Evolutionary conservation across 2,329 filamentous ascomycete genomes (phyloP).

Genomic region (Zymoseptoria tritici): DNA sequence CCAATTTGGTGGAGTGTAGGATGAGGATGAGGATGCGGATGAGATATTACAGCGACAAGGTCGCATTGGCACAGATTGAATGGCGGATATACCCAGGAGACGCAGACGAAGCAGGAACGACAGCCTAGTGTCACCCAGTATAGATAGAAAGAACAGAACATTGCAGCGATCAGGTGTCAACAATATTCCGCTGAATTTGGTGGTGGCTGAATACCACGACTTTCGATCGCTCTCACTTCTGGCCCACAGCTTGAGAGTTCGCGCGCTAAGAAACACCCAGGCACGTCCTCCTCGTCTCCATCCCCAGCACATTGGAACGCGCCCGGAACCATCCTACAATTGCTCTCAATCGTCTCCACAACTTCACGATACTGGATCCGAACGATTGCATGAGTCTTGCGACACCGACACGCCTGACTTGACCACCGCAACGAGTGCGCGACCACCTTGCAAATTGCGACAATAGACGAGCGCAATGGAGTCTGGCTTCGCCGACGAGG

Average conservation of each 20-base stretch:
- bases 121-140: not conserved
- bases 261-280: not conserved
- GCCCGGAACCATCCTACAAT: not conserved
- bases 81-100: slow-evolving; percentile 1
- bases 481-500: slow-evolving; percentile 26
- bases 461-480: slow-evolving; percentile 9
- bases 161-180: not conserved
- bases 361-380: not conserved
- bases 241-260: not conserved
- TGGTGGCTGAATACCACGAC: not conserved
- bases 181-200: not conserved
- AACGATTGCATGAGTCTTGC: not conserved
- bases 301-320: not conserved
- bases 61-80: slow-evolving; percentile 3
- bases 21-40: not conserved
- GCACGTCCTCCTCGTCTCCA: not conserved
- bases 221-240: not conserved
- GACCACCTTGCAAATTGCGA: not conserved
- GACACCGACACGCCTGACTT: not conserved
- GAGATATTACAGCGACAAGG: not conserved
- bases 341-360: not conserved
- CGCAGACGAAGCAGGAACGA: not conserved
- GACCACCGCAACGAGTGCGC: not conserved
- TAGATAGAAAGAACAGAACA: not conserved
- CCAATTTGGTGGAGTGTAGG: slow-evolving; percentile 17